Evolutionary conservation across 345 rosid species (phyloP).

Genomic region (Aurinia saxatilis): DNA sequence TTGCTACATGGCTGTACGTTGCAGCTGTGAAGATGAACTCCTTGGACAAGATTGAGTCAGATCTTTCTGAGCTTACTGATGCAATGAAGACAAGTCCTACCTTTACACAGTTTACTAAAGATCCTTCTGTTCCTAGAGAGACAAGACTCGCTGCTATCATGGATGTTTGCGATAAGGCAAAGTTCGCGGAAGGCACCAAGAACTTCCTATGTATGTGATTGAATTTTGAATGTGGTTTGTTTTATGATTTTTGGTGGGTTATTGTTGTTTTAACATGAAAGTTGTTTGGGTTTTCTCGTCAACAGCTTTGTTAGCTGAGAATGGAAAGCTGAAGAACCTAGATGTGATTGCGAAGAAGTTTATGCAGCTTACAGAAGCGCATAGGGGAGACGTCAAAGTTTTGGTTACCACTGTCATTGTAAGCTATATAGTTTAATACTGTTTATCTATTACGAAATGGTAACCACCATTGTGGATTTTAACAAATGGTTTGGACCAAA

Average conservation of each 20-base stretch:
- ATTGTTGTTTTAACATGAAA: background rate
- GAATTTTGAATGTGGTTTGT: background rate
- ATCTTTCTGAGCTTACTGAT: conserved; percentile 55
- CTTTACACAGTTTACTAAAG: conserved; percentile 67
- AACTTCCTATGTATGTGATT: conserved; percentile 65
- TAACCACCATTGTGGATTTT: background rate
- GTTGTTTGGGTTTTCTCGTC: background rate
- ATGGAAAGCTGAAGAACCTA: conserved; percentile 62
- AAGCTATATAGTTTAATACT: conserved; percentile 27
- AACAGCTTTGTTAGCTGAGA: conserved; percentile 72
- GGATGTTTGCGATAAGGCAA: conserved; percentile 56
- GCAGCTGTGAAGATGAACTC: conserved; percentile 59
- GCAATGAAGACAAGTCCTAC: conserved; percentile 53
- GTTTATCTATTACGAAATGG: background rate
- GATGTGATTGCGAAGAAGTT: conserved; percentile 61
- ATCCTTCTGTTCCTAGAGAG: conserved; percentile 60
- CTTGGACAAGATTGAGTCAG: conserved; percentile 71
- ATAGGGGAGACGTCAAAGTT: conserved; percentile 74
- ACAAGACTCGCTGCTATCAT: conserved; percentile 51
- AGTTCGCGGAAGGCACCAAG: conserved; percentile 63
- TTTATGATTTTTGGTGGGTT: background rate
- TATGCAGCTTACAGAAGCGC: conserved; percentile 70
- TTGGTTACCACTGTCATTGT: conserved; percentile 76
- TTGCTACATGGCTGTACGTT: conserved; percentile 74
- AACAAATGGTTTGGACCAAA: background rate